A percentile compares a stretch with the other conserved stretches of the same genome.
These are phyloP conservation scores for Scortechinia acanthostroma DNA, from an alignment of 2,329 filamentous ascomycete genomes.

Conservation along the genomic window DNA sequence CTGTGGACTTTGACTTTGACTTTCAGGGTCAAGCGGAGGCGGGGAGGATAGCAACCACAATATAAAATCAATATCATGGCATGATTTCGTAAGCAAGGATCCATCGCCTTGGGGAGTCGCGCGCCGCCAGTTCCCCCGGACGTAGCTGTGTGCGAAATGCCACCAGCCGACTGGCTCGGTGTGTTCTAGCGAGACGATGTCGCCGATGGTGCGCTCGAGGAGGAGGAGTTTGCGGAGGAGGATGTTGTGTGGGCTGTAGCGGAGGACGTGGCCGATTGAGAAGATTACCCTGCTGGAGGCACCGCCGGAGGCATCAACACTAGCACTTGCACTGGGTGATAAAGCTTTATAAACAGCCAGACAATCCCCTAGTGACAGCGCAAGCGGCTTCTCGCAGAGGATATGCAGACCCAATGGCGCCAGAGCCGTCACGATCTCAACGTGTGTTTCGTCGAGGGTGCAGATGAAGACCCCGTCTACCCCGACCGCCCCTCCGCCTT, in stretches of 20 bases:
- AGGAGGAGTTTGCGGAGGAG: conserved; percentile 73
- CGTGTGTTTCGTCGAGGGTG: conserved; percentile 83
- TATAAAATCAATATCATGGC: conserved; percentile 89
- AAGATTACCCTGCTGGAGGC: conserved; percentile 48
- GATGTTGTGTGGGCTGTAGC: conserved; percentile 90
- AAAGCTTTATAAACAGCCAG: conserved; percentile 64
- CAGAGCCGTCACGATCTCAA: conserved; percentile 70
- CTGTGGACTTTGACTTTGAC: too few relatives aligned
- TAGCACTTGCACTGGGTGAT: too few relatives aligned
- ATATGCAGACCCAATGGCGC: conserved; percentile 70
- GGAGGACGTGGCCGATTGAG: conserved; percentile 85
- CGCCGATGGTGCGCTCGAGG: conserved; percentile 70
- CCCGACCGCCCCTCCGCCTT: conserved; percentile 14
- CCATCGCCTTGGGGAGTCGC: conserved; percentile 64
- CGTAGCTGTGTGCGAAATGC: conserved; percentile 88
- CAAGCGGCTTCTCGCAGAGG: conserved; percentile 91
- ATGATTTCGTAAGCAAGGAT: conserved; percentile 86
- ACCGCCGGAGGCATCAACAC: conserved; percentile 11
- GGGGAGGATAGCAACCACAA: conserved; percentile 85
- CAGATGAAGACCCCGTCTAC: conserved; percentile 59
- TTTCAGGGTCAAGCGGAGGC: conserved; percentile 24
- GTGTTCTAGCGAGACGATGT: conserved; percentile 79
- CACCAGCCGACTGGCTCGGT: conserved; percentile 94
- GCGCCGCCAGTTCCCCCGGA: conserved; percentile 88
- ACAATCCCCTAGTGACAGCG: conserved; percentile 72